Conservation (phyloP, 768 basidiomycete species). For the Podaxis sp. region DNA sequence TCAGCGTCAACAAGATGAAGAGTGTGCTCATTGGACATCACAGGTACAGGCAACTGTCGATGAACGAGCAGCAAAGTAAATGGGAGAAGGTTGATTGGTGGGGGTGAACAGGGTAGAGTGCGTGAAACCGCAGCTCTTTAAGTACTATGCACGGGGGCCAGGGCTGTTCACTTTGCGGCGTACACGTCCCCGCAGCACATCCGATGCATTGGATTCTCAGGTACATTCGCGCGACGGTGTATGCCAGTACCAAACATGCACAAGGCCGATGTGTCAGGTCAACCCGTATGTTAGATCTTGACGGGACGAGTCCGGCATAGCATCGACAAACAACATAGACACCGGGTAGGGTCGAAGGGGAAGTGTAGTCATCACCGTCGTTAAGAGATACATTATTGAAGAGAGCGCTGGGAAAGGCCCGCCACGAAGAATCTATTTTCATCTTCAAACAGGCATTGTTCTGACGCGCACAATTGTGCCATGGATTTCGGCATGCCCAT, state of each 20-base stretch:
- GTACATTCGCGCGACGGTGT: not conserved
- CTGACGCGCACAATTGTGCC: not conserved
- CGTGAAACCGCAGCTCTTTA: not conserved
- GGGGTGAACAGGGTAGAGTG: not conserved
- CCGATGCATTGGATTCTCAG: not conserved
- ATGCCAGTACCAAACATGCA: not conserved
- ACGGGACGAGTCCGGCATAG: not conserved
- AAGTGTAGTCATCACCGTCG: not conserved
- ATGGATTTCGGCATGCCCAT: not conserved
- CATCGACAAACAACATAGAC: not conserved
- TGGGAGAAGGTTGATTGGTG: constrained; percentile 18
- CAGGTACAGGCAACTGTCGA: constrained; percentile 15
- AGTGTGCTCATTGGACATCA: constrained; percentile 43
- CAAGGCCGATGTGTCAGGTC: not conserved
- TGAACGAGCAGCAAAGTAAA: constrained; percentile 14
- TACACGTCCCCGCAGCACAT: not conserved
- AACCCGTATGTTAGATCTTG: not conserved
- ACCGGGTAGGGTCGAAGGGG: not conserved
- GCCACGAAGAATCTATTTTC: not conserved
- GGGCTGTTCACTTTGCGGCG: not conserved
- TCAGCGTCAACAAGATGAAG: constrained; percentile 47
- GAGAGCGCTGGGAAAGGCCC: not conserved
- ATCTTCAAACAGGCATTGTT: not conserved
- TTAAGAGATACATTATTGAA: not conserved
- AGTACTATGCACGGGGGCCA: not conserved